Evolutionary conservation across 805 yeast species (phyloP).

Genomic region (Schwanniomyces vanrijiae): DNA sequence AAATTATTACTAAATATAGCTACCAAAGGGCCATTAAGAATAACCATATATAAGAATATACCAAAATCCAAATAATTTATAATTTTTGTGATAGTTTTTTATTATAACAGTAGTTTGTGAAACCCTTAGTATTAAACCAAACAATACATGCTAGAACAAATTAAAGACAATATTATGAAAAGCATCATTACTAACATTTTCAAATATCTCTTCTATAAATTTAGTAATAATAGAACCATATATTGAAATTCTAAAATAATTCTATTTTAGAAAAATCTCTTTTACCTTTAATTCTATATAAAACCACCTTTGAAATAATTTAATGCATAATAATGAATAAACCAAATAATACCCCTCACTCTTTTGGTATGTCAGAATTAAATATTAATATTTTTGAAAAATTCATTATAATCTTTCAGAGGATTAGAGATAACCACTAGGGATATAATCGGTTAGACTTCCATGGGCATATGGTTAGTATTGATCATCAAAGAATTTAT

Average conservation of each 20-base stretch:
- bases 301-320: slow-evolving; percentile 60
- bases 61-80: slow-evolving; percentile 58
- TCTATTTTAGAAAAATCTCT: slow-evolving; percentile 53
- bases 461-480: background rate
- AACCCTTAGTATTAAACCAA: slow-evolving; percentile 65
- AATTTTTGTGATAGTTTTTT: slow-evolving; percentile 57
- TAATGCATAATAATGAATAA: slow-evolving; percentile 56
- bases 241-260: slow-evolving; percentile 59
- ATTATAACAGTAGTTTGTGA: slow-evolving; percentile 61
- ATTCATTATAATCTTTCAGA: slow-evolving; percentile 39
- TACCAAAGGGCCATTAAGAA: slow-evolving; percentile 48
- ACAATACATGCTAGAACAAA: slow-evolving; percentile 63
- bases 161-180: slow-evolving; percentile 48
- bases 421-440: background rate
- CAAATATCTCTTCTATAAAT: slow-evolving; percentile 53
- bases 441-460: background rate
- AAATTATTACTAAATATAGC: slow-evolving; percentile 43
- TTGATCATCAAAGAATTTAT: background rate
- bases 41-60: slow-evolving; percentile 56
- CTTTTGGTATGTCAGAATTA: slow-evolving; percentile 45
- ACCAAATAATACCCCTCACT: slow-evolving; percentile 39
- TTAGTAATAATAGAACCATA: slow-evolving; percentile 66
- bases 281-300: slow-evolving; percentile 57
- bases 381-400: slow-evolving; percentile 47
- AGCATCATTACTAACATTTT: slow-evolving; percentile 47